These are phyloP conservation scores for Chlorella sorokiniana DNA, from an alignment of 139 green algal genomes.

Conservation along the genomic window DNA sequence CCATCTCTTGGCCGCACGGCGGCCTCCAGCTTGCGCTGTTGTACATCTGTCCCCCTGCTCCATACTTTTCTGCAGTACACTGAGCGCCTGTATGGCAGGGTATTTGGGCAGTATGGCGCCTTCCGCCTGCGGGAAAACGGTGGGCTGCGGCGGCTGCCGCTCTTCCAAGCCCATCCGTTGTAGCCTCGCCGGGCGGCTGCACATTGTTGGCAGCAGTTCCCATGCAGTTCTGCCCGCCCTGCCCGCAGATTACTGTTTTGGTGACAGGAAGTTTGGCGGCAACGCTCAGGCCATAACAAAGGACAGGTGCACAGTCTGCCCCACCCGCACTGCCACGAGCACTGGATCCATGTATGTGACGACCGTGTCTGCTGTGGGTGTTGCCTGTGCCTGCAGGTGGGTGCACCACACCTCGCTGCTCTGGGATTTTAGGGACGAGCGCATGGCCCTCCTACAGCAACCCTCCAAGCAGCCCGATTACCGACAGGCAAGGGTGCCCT, in stretches of 20 bases:
- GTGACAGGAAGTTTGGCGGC: constrained; percentile 91
- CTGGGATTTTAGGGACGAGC: constrained; percentile 82
- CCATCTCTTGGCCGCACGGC: no score
- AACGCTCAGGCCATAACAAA: constrained; percentile 98
- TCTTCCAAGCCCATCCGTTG: not conserved
- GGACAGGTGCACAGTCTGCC: not conserved
- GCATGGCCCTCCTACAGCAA: constrained; percentile 83
- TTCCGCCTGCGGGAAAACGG: constrained; percentile 82
- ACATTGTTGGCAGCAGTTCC: not conserved
- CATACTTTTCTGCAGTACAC: constrained; percentile 66
- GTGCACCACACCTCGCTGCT: constrained; percentile 98
- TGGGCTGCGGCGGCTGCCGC: constrained; percentile 33
- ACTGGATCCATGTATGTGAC: not conserved
- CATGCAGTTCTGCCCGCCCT: not conserved
- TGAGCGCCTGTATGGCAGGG: constrained; percentile 73
- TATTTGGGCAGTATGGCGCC: constrained; percentile 65
- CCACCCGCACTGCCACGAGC: not conserved
- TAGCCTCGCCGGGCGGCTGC: not conserved
- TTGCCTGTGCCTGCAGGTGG: constrained; percentile 58
- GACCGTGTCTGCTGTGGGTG: no score
- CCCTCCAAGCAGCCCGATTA: constrained; percentile 79
- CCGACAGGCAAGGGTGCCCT: constrained; percentile 53
- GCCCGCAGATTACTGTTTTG: constrained; percentile 87
- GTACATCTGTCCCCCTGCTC: not conserved
- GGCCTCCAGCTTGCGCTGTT: no score